Evolutionary conservation across 805 yeast species (phyloP), one percentile per base, ranked within the genome.

Genomic region (Kuraishia capsulata): DNA sequence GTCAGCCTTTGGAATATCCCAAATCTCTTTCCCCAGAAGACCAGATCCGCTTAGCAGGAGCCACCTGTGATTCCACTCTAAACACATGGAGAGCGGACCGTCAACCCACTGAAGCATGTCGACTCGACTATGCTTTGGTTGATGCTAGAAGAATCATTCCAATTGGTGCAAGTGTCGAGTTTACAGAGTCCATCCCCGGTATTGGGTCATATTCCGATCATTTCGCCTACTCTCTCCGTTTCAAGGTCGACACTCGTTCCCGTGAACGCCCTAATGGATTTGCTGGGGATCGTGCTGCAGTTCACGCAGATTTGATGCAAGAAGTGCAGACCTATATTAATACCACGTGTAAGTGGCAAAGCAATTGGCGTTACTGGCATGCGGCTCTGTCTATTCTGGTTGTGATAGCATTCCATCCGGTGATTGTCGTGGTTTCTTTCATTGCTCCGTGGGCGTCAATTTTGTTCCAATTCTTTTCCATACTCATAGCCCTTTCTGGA

Each of bases 141-240:
- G 95, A 85, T 53, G 58, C 74, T 1, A 45, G 57, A 0, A 62
- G 62, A 35, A 60, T 88, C 18, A 54, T 48, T 2, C 81, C 87
- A 0, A 42, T 71, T 1, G 67, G 65, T n/a, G 88, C 94, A 0
- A 57, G 66, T 5, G 96, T 88, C 2, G 69, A 68, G 21, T 89
- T 92, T 52, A 78, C 87, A 1, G 95, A 85, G 34, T 51, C 56
- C 18, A 61, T 85, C 6, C 81, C 83, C 0, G 67, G 62, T 1
- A 65, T 84, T 1, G 87, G 94, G 20, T 82, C 95, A 3, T 80
- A 73, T 44, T 86, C 96, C 1, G 98, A 92, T 53, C 98, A 92
- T 63, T 92, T 92, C 67, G 98, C 90, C 0, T 84, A 81, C 49
- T 49, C 69, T 1, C 68, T 76, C 31, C 58, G 65, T 1, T 48